These are phyloP conservation scores for Melampsora abietis-canadensis DNA, from an alignment of 1,284 basidiomycete species.

Conservation along the genomic window DNA sequence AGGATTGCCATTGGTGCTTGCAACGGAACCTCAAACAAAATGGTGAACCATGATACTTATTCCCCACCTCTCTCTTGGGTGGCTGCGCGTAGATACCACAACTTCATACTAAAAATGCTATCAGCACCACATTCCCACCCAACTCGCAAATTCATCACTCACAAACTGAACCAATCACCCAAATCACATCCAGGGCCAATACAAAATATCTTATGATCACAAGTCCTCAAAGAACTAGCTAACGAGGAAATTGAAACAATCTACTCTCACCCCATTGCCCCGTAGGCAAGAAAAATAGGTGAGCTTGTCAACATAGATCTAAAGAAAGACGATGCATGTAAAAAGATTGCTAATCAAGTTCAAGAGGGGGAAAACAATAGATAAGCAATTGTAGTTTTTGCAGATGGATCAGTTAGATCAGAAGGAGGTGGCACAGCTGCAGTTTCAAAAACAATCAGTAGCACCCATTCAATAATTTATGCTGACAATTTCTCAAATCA, in stretches of 20 bases:
- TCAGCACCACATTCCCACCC: neutral
- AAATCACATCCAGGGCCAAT: neutral
- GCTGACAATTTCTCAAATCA: conserved; percentile 11
- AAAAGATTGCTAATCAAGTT: neutral
- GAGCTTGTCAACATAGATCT: neutral
- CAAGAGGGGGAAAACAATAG: neutral
- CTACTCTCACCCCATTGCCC: neutral
- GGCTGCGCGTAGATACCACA: neutral
- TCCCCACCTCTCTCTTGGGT: neutral
- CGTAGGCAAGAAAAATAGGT: neutral
- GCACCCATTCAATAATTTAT: neutral
- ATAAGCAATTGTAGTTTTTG: neutral
- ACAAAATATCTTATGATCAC: neutral
- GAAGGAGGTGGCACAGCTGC: conserved; percentile 14
- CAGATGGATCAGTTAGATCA: conserved; percentile 1
- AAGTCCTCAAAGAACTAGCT: no score
- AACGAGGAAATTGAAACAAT: neutral
- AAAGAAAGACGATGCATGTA: neutral
- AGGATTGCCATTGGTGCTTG: no score
- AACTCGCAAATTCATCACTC: neutral
- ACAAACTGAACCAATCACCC: neutral
- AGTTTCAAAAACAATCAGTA: neutral
- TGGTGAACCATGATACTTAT: neutral
- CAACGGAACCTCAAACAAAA: no score
- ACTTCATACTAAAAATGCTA: neutral